Evolutionary conservation across 345 rosid genomes (phyloP).

Genomic region (Eucalyptus globulus): DNA sequence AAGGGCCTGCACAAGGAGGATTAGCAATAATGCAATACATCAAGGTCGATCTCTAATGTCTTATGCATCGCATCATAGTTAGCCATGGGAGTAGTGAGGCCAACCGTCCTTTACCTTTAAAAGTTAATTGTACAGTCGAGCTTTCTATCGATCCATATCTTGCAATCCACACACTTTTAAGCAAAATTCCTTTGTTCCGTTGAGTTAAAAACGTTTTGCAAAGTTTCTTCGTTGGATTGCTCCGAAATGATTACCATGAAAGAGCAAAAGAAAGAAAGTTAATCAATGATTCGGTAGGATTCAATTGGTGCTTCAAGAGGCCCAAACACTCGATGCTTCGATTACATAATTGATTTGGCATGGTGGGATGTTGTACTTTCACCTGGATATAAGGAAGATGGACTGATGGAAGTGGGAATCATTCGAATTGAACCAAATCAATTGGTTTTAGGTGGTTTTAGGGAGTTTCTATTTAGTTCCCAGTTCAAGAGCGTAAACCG

Average conservation of each 20-base stretch:
- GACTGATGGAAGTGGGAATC: rapidly evolving
- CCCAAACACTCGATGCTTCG: neutral
- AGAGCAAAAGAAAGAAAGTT: neutral
- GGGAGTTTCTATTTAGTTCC: rapidly evolving
- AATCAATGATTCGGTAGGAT: neutral
- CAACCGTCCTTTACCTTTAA: neutral
- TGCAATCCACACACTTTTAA: neutral
- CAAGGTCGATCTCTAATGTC: neutral
- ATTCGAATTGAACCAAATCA: rapidly evolving
- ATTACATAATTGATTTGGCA: neutral
- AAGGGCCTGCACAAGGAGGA: neutral
- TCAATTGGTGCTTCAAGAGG: neutral
- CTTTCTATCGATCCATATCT: neutral
- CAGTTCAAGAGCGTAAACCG: rapidly evolving
- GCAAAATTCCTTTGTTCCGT: neutral
- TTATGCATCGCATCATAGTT: neutral
- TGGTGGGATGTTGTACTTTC: neutral
- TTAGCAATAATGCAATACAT: neutral
- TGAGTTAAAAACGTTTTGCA: rapidly evolving
- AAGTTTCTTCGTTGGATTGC: rapidly evolving
- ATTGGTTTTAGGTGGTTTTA: too few relatives aligned
- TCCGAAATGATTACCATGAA: rapidly evolving
- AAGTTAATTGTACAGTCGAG: rapidly evolving
- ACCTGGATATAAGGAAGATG: neutral
- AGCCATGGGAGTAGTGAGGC: rapidly evolving